These are phyloP conservation scores for Colletotrichum graminicola DNA, from an alignment of 2,329 filamentous ascomycete species.

Conservation along the genomic window DNA sequence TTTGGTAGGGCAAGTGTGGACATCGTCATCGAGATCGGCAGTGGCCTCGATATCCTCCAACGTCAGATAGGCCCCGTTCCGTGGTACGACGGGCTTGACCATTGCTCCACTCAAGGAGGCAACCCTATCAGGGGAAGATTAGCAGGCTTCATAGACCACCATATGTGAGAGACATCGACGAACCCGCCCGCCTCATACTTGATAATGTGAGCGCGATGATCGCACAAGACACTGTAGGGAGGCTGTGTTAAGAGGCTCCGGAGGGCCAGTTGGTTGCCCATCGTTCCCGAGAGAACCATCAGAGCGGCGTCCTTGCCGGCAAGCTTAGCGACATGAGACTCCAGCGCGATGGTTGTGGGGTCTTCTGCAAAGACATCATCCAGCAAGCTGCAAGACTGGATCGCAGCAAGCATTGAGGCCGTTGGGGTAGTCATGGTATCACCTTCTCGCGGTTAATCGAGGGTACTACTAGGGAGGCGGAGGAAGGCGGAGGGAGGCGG, in stretches of 20 bases:
- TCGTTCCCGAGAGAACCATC: conserved; percentile 89
- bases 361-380: conserved; percentile 91
- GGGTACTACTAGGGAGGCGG: neutral
- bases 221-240: conserved; percentile 84
- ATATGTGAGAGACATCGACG: conserved; percentile 43
- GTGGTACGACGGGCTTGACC: conserved; percentile 74
- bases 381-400: conserved; percentile 78
- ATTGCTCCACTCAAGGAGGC: conserved; percentile 79
- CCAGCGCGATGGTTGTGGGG: conserved; percentile 79
- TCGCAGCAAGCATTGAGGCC: conserved; percentile 82
- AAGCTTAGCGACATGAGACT: conserved; percentile 78
- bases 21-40: conserved; percentile 74
- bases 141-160: neutral
- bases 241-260: conserved; percentile 83
- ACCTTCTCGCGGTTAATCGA: conserved; percentile 50
- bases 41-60: conserved; percentile 80
- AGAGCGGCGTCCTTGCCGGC: conserved; percentile 82
- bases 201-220: conserved; percentile 82
- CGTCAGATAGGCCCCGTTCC: conserved; percentile 79
- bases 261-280: conserved; percentile 91
- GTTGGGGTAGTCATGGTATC: conserved; percentile 79
- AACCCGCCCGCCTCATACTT: conserved; percentile 74
- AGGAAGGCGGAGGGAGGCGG: neutral
- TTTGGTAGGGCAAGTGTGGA: conserved; percentile 83
- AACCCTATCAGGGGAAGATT: conserved; percentile 64